Base-by-base conservation (phyloP, 768 basidiomycete species). In the Suillus cothurnatus region DNA sequence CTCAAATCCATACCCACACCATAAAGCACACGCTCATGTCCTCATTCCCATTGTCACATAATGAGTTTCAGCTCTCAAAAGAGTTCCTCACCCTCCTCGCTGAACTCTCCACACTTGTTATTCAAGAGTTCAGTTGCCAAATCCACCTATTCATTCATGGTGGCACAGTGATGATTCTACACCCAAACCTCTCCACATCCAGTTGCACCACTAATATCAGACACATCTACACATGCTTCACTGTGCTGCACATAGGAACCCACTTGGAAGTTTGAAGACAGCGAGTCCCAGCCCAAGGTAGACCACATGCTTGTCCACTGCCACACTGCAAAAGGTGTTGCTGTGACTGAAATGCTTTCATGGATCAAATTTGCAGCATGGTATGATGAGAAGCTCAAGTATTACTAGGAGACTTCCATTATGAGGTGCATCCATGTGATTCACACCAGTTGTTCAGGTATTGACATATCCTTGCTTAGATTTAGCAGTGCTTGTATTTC, bases 161-260 rank as follows among this genome's bases (percentile, higher is more conserved):
- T 26, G 90, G 90, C 0, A 89, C 88, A 0, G 88, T 88, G 63
- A 90, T 91, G 88, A 82, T 92, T 28, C 81, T 92, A 1, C 89
- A 92, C 55, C 81, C 80, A 0, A 71, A 75, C 1, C 76, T 77
- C 70, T 80, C 71, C 61, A 71, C 62, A 62, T 78, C 79, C 62
- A 79, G 76, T 32, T 78, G n/a, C n/a, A 34, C 32, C 7, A 34
- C 32, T 34, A 34, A 34, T 7, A 34, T 34, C 7, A 7, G 32
- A 34, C 7, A 7, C 32, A 34, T 34, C 32, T 34, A 34, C 7
- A 7, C 32, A 34, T 3, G 32, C 32, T 34, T 34, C 32, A 4
- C 32, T 34, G 32, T 34, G 7, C 7, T 34, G 32, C 32, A 4
- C 4, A 7, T 34, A 34, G 32, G 32, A 34, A 4, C 32, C 7